These are phyloP conservation scores for Stipa capillata DNA, from an alignment of 176 grass and related monocot species.

Conservation along the genomic window DNA sequence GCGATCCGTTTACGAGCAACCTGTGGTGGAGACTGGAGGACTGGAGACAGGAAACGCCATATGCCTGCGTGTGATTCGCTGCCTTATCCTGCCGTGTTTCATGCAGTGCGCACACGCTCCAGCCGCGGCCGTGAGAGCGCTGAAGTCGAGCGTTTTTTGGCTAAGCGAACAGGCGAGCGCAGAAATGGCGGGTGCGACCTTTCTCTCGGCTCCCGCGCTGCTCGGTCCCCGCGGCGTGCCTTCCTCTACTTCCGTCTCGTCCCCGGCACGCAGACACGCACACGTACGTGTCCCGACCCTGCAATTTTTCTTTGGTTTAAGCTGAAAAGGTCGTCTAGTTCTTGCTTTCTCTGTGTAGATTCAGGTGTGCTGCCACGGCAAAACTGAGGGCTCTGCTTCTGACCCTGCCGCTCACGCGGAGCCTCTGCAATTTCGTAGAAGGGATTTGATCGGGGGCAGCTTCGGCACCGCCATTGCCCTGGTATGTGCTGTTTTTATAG, in stretches of 20 bases:
- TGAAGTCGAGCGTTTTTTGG: not conserved
- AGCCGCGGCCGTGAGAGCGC: not conserved
- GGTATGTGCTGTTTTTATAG: conserved; percentile 29
- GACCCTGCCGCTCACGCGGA: not conserved
- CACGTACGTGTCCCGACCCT: not conserved
- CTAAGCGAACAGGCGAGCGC: no score
- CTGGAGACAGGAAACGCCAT: no score
- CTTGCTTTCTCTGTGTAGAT: not conserved
- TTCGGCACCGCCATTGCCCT: conserved; percentile 31
- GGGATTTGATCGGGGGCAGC: conserved; percentile 48
- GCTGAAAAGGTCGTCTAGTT: no score
- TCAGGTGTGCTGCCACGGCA: conserved; percentile 30
- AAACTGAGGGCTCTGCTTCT: not conserved
- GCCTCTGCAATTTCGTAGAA: conserved; percentile 21
- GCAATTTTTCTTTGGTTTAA: not conserved
- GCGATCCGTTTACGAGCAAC: not conserved
- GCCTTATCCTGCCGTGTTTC: conserved; percentile 29
- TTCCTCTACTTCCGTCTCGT: not conserved
- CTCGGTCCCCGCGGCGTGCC: conserved; percentile 17
- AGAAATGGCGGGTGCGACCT: conserved; percentile 62
- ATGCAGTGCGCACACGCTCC: not conserved
- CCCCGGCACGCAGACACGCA: conserved; percentile 12
- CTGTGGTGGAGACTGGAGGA: conserved; percentile 29
- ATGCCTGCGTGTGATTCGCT: not conserved
- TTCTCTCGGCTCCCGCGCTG: conserved; percentile 35